Evolutionary conservation across 169 alveolate genomes (phyloP).

Genomic region (Blepharisma undulans): DNA sequence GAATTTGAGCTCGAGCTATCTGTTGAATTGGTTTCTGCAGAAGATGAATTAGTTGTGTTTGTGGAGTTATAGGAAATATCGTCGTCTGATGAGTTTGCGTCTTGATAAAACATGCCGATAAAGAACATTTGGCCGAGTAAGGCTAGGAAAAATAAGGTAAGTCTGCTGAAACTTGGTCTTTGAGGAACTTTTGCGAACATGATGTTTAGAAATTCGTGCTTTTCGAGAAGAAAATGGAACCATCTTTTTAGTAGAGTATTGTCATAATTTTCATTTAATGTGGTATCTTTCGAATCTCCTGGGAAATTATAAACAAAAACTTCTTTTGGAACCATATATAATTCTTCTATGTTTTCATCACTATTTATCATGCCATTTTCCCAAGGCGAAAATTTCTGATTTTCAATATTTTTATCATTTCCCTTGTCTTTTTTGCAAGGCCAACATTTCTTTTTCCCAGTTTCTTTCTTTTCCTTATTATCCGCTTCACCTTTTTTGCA

Average conservation of each 20-base stretch:
- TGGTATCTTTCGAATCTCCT: neutral
- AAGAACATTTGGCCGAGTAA: conserved; percentile 26
- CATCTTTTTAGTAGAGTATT: neutral
- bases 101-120: conserved; percentile 29
- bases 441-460: neutral
- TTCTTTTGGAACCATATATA: neutral
- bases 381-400: no score
- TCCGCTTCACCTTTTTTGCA: neutral
- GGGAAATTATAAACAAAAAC: neutral
- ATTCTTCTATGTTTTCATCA: neutral
- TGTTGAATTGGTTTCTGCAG: no score
- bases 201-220: conserved; percentile 4
- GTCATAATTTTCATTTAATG: neutral
- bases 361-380: neutral
- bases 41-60: neutral
- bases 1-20: neutral
- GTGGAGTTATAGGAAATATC: no score
- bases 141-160: neutral
- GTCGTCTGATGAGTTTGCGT: neutral
- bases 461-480: neutral
- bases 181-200: neutral
- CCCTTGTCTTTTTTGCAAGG: neutral
- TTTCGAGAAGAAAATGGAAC: neutral
- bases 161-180: neutral
- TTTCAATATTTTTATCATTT: neutral